These are phyloP conservation scores for Porphyrellus sp. DNA, from an alignment of 1,284 basidiomycete genomes.

Conservation along the genomic window DNA sequence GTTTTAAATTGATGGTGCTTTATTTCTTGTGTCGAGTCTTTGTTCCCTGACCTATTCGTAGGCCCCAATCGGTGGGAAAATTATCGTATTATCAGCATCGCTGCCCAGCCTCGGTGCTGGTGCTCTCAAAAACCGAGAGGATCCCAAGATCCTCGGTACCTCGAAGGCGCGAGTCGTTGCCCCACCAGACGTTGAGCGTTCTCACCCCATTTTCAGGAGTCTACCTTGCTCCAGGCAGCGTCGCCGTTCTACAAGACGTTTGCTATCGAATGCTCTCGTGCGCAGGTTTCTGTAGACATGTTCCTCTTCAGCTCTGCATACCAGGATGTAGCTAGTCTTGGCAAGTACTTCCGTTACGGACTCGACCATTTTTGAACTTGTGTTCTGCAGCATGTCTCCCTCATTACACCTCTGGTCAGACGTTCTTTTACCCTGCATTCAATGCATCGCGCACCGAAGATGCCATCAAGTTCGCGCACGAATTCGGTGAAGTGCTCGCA, in stretches of 20 bases:
- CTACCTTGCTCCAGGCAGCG: conserved; percentile 81
- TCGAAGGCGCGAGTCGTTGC: conserved; percentile 61
- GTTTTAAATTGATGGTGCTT: conserved; percentile 87
- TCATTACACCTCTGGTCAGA: conserved; percentile 97
- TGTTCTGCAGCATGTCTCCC: conserved; percentile 74
- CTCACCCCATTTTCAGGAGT: conserved; percentile 56
- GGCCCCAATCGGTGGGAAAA: conserved; percentile 93
- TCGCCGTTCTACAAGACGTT: conserved; percentile 98
- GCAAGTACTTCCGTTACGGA: conserved; percentile 39
- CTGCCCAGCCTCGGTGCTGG: conserved; percentile 90
- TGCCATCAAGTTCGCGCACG: conserved; percentile 96
- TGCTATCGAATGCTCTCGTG: conserved; percentile 96
- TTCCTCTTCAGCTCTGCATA: conserved; percentile 94
- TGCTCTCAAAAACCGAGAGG: conserved; percentile 93
- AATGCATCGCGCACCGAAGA: conserved; percentile 93
- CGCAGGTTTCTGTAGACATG: conserved; percentile 99
- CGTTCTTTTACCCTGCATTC: conserved; percentile 98
- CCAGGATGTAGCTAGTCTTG: conserved; percentile 92
- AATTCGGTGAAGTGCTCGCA: conserved; percentile 90
- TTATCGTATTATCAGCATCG: conserved; percentile 85
- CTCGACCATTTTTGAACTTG: conserved; percentile 1
- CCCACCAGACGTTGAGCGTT: neutral
- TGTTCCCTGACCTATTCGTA: conserved; percentile 29
- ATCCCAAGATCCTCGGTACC: conserved; percentile 94
- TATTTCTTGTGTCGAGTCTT: neutral